Evolutionary conservation across 1,284 basidiomycete genomes (phyloP).

Genomic region (Sporisorium graminicola): DNA sequence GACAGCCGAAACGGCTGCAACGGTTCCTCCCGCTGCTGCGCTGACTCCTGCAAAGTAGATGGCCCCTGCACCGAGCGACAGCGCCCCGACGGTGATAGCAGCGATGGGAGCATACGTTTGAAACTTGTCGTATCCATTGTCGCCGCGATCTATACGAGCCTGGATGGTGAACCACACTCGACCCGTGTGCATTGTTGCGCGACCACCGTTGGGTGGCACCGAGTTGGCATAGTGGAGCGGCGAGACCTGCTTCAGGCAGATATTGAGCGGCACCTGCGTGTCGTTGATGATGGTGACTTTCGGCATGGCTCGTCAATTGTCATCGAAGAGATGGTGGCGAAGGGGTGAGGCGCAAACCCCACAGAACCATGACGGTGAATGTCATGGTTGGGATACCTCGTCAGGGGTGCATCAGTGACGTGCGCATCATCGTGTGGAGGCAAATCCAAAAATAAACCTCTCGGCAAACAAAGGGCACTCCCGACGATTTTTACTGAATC

Average conservation of each 20-base stretch:
- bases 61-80: slow-evolving; percentile 57
- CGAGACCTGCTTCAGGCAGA: slow-evolving; percentile 60
- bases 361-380: not conserved
- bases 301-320: slow-evolving; percentile 38
- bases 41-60: slow-evolving; percentile 56
- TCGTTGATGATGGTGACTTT: slow-evolving; percentile 60
- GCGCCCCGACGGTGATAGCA: slow-evolving; percentile 48
- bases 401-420: not conserved
- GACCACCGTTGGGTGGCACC: slow-evolving; percentile 46
- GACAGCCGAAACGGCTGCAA: slow-evolving; percentile 48
- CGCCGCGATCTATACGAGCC: slow-evolving; percentile 53
- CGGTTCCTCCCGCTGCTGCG: slow-evolving; percentile 50
- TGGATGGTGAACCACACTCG: slow-evolving; percentile 63
- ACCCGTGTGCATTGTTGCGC: slow-evolving; percentile 49
- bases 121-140: slow-evolving; percentile 58
- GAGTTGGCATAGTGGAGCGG: slow-evolving; percentile 61
- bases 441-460: not conserved
- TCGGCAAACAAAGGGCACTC: not conserved
- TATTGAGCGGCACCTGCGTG: slow-evolving; percentile 59
- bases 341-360: not conserved
- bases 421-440: slow-evolving; percentile 6
- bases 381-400: not conserved
- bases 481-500: not conserved
- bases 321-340: not conserved
- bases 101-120: slow-evolving; percentile 58